Evolutionary conservation across 2,329 filamentous ascomycete species (phyloP).

Genomic region (Calcarisporium arbuscula): DNA sequence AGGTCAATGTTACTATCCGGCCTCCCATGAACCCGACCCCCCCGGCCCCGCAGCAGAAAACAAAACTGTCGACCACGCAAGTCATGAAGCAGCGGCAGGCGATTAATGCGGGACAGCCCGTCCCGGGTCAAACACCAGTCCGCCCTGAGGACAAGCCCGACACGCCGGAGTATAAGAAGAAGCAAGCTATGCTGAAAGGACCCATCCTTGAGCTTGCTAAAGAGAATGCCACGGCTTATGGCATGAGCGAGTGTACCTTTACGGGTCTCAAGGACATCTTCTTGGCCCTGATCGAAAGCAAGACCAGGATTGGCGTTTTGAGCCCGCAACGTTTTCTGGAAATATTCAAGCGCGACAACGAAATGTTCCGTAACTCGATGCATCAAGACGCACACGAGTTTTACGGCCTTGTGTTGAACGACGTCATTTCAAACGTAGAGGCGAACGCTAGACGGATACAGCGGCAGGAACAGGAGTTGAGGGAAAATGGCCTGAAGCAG

Average conservation of each 20-base stretch:
- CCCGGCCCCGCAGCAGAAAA: constrained; percentile 32
- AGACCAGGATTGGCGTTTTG: constrained; percentile 78
- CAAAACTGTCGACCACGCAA: constrained; percentile 46
- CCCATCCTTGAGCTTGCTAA: constrained; percentile 80
- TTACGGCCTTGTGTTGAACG: constrained; percentile 88
- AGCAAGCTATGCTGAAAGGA: constrained; percentile 80
- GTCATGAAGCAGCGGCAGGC: constrained; percentile 50
- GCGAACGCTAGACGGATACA: constrained; percentile 66
- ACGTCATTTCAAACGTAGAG: constrained; percentile 91
- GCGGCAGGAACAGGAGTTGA: constrained; percentile 36
- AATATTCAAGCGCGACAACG: constrained; percentile 87
- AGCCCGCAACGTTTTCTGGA: constrained; percentile 91
- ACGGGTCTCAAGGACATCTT: constrained; percentile 96
- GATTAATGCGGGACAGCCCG: constrained; percentile 46
- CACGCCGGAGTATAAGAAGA: constrained; percentile 96
- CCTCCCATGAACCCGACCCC: constrained; percentile 45
- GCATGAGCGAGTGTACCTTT: constrained; percentile 92
- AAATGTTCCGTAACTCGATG: constrained; percentile 96
- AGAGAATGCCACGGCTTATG: constrained; percentile 73
- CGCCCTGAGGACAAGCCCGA: constrained; percentile 90
- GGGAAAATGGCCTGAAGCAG: constrained; percentile 39
- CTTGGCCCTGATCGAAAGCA: constrained; percentile 75
- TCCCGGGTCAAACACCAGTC: constrained; percentile 46
- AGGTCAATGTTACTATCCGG: constrained; percentile 56
- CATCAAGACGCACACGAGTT: constrained; percentile 99